Base-by-base conservation (phyloP, 176 grass and related monocot species). In the Cenchrus americanus region DNA sequence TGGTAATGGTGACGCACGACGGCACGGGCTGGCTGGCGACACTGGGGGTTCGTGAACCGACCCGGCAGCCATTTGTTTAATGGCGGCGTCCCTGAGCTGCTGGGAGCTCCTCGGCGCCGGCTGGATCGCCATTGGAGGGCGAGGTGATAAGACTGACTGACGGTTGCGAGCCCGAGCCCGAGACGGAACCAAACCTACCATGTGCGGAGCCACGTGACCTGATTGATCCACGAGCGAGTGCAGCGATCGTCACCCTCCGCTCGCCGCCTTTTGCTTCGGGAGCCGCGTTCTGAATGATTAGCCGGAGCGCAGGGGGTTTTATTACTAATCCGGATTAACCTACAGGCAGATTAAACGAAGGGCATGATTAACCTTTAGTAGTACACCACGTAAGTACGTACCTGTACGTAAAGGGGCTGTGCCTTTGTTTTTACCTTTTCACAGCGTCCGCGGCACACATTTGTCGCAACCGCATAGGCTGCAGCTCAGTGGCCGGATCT, bases 151-250 rank as follows among this genome's bases (percentile, higher is more conserved):
- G 73, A 71, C 55, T 76, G 57, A 59, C 55, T 76, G 57, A 59
- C 55, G 47, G 83, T 66, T 59, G 47, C n/a, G 46, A 71, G 2
- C 41, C 52, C n/a, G 46, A 71, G 2, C 41, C 52, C 15, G 14
- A 17, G 44, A 8, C 19, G 21, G 6, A 8, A 23, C 67, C 11
- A 26, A 14, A n/a, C n/a, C 12, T 2, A 71, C 62, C 88, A 79
- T 75, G 88, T 83, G 88, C 50, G 11, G 0, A 8, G 59, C 42
- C 80, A 90, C 88, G 80, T 86, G 88, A 90, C 30, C 67, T 79
- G 41, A 30, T 30, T 30, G 27, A 69, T 69, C 82, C 53, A 81
- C 40, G 64, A 41, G 8, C 24, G 22, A 15, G 48, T 2, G 78
- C 52, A 7, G 23, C 70, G 54, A 78, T 7, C 42, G 23, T 78